Conservation (phyloP, 148 eudicot species). For the Chenopodium quinoa region DNA sequence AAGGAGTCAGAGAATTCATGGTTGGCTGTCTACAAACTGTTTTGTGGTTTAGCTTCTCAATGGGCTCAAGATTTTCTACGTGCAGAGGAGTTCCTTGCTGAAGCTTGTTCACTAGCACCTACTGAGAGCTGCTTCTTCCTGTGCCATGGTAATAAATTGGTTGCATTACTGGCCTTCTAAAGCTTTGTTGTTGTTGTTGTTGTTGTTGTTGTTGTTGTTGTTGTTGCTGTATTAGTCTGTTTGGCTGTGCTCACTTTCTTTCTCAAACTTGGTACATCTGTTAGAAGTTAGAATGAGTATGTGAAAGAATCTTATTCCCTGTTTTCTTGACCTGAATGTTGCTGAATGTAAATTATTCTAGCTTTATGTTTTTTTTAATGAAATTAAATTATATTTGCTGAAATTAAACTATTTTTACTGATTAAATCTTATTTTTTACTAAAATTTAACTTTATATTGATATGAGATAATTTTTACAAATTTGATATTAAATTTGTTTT, state of each 20-base stretch:
- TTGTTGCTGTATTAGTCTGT: not conserved
- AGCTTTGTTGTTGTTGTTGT: too few relatives aligned
- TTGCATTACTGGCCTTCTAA: not conserved
- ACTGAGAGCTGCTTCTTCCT: slow-evolving; percentile 70
- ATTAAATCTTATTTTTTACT: too few relatives aligned
- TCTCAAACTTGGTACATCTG: not conserved
- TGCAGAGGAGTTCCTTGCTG: slow-evolving; percentile 68
- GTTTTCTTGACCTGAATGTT: too few relatives aligned
- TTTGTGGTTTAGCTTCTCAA: slow-evolving; percentile 61
- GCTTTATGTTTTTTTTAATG: too few relatives aligned
- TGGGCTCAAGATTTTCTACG: slow-evolving; percentile 44
- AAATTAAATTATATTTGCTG: too few relatives aligned
- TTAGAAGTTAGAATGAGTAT: not conserved
- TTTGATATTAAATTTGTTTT: too few relatives aligned
- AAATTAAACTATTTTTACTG: too few relatives aligned
- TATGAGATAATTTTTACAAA: too few relatives aligned
- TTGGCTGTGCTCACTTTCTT: not conserved
- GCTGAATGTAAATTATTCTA: too few relatives aligned
- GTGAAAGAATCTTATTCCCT: not conserved
- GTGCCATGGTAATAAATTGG: slow-evolving; percentile 62
- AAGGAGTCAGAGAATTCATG: slow-evolving; percentile 56
- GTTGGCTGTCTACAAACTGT: slow-evolving; percentile 64
- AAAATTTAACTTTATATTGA: too few relatives aligned
- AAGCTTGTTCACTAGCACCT: slow-evolving; percentile 64
- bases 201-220: too few relatives aligned